phyloP scores from a whole-genome alignment of 345 rosid genomes.

The Corchorus capsularis region DNA sequence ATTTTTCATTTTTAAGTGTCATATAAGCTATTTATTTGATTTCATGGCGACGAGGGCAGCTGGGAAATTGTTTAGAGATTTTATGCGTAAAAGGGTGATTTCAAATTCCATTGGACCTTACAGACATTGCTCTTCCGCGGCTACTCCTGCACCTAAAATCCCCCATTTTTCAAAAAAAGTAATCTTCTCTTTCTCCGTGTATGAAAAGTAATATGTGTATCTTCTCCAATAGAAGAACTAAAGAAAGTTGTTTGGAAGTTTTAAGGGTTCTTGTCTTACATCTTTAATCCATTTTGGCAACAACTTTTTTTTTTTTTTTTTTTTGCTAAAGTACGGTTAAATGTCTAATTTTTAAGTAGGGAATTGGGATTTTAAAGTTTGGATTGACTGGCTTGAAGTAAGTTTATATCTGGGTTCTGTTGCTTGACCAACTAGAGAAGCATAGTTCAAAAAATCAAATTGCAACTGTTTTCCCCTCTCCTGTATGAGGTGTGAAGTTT shows the following conservation, averaged over 20 bases:
- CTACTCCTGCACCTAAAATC: constrained; percentile 49
- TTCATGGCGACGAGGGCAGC: constrained; percentile 56
- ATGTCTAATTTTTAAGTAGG: neutral
- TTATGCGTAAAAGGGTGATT: constrained; percentile 34
- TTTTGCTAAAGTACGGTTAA: neutral
- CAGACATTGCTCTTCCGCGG: constrained; percentile 50
- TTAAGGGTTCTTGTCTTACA: neutral
- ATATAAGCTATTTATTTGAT: neutral
- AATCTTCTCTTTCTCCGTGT: neutral
- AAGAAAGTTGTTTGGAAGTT: neutral
- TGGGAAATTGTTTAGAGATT: constrained; percentile 46
- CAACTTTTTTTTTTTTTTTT: no score
- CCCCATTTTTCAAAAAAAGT: constrained; percentile 84
- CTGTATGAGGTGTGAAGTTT: neutral
- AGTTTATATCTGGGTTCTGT: neutral
- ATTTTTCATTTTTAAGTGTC: neutral
- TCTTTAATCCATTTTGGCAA: no score
- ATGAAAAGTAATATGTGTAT: neutral
- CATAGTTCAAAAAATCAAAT: neutral
- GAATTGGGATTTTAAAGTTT: constrained; percentile 3
- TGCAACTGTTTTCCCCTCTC: neutral
- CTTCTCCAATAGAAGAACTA: neutral
- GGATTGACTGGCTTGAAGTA: neutral
- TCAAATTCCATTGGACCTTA: constrained; percentile 41
- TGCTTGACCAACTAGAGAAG: neutral